Evolutionary conservation across 1,284 basidiomycete genomes (phyloP), one percentile per base, ranked within the genome.

Genomic region (Grifola frondosa): DNA sequence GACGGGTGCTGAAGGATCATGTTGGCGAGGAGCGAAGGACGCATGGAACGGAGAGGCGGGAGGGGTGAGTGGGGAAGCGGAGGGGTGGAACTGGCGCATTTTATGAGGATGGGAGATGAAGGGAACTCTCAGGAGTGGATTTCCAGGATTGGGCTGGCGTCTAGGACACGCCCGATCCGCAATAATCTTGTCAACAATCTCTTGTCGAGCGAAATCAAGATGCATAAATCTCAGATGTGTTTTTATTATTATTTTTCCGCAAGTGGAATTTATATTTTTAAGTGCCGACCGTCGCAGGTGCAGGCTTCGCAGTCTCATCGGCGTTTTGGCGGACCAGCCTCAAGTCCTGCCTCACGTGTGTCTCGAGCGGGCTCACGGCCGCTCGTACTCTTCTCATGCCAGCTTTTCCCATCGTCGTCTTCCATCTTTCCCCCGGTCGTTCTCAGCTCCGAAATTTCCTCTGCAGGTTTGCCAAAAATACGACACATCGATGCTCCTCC

Each of bases 201-300:
- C 44, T 39, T 28, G 33, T 31, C 36, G 36, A 44, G 39, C 35
- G 41, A 43, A 56, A 59, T 61, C 57, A 53, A 50, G 53, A 58
- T 58, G 36, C 23, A 25, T 40, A 20, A 33, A 61, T 61, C 59
- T 58, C 31, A 57, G 59, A 59, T 61, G 4, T 32, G 21, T 38
- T n/a, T n/a, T n/a, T n/a, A n/a, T n/a, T n/a, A n/a, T n/a, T n/a
- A n/a, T n/a, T n/a, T n/a, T n/a, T n/a, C n/a, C n/a, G 26, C n/a
- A 10, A n/a, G 26, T 28, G 26, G 10, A 10, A 28, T n/a, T 10
- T n/a, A n/a, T n/a, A n/a, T n/a, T n/a, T n/a, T n/a, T n/a, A n/a
- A n/a, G n/a, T n/a, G n/a, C n/a, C n/a, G n/a, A n/a, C n/a, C n/a
- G n/a, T n/a, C n/a, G n/a, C n/a, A n/a, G n/a, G n/a, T n/a, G n/a